Conservation (phyloP, 2,329 filamentous ascomycete genomes). For the Scopulariopsis brevicaulis region DNA sequence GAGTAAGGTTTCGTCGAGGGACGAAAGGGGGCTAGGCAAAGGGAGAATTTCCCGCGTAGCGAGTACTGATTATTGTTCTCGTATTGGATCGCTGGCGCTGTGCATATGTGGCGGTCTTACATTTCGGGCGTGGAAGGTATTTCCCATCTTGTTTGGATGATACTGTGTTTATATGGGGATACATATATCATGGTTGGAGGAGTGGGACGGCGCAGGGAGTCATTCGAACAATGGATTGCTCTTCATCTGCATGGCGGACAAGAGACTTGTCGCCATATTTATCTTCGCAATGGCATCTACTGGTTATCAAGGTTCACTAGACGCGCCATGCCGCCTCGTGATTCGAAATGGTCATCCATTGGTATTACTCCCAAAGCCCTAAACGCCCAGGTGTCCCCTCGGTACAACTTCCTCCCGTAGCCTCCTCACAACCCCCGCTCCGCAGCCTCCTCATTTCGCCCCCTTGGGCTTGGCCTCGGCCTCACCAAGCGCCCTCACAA, state of each 20-base stretch:
- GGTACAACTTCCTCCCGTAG: not conserved
- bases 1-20: not conserved
- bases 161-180: not conserved
- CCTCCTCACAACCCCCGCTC: not conserved
- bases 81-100: not conserved
- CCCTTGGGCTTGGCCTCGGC: constrained; percentile 82
- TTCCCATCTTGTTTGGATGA: too few species aligned
- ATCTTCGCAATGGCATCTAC: not conserved
- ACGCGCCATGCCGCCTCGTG: not conserved
- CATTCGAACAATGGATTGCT: too few species aligned
- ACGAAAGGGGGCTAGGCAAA: not conserved
- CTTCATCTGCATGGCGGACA: too few species aligned
- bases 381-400: not conserved
- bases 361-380: not conserved
- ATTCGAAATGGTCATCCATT: not conserved
- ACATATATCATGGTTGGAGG: not conserved
- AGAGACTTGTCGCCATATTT: too few species aligned
- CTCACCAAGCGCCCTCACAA: constrained; percentile 74
- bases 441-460: constrained; percentile 37
- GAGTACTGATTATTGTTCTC: not conserved
- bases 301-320: not conserved
- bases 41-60: too few species aligned
- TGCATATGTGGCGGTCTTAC: not conserved
- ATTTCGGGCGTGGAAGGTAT: too few species aligned
- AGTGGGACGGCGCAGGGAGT: not conserved